Evolutionary conservation across 495 filamentous ascomycete species (phyloP).

Genomic region (Daldinia loculata): DNA sequence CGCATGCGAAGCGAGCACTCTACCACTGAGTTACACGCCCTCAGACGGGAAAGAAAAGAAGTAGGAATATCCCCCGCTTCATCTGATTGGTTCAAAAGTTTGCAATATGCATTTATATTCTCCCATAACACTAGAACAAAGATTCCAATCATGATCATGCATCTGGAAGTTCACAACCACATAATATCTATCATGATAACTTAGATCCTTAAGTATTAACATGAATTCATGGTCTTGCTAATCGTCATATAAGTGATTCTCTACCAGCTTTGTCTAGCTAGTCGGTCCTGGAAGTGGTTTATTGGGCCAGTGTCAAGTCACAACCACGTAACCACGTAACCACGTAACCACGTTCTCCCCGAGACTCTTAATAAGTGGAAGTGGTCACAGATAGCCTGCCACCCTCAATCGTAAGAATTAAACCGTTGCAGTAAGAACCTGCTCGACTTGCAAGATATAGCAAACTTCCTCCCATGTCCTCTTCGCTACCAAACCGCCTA

Average conservation of each 20-base stretch:
- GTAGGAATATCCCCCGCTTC: background rate
- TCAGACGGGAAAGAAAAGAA: background rate
- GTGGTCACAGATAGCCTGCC: constrained; percentile 59
- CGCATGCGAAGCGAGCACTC: constrained; percentile 34
- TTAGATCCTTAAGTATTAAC: too few species aligned
- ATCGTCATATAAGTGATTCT: too few species aligned
- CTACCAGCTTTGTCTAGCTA: too few species aligned
- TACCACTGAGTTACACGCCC: constrained; percentile 41
- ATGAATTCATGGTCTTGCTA: too few species aligned
- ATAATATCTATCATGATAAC: too few species aligned
- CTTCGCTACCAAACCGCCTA: constrained; percentile 58
- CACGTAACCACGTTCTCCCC: background rate
- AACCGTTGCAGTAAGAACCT: constrained; percentile 67
- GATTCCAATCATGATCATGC: too few species aligned
- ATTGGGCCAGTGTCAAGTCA: background rate
- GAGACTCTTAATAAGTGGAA: constrained; percentile 51
- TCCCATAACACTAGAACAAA: too few species aligned
- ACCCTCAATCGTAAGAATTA: constrained; percentile 63
- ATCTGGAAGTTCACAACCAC: too few species aligned
- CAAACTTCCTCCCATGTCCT: constrained; percentile 67
- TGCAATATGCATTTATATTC: background rate
- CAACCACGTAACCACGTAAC: background rate
- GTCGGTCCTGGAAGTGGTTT: background rate
- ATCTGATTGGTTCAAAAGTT: constrained; percentile 9
- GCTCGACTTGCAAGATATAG: constrained; percentile 65